Percentiles rank a stretch among this genome's conserved stretches.
These are phyloP conservation scores for Sambucus nigra DNA, from an alignment of 129 eudicot genomes.

Conservation along the genomic window DNA sequence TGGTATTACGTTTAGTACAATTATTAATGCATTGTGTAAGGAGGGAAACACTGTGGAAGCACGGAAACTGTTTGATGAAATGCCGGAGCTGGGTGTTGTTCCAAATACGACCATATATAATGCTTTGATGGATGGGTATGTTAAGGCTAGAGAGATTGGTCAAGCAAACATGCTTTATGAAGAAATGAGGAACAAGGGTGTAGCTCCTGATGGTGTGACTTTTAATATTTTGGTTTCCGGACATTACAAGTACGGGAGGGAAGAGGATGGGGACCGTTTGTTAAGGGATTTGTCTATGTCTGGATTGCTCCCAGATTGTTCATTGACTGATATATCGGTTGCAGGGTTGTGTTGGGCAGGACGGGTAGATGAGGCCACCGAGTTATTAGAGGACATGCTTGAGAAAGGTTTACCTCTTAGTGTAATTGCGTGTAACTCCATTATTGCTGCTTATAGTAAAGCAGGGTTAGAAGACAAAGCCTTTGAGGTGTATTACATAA, in stretches of 20 bases:
- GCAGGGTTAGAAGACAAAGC: slow-evolving; percentile 62
- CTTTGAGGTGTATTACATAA: slow-evolving; percentile 52
- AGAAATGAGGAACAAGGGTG: slow-evolving; percentile 60
- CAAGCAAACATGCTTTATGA: slow-evolving; percentile 51
- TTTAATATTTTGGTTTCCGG: slow-evolving; percentile 79
- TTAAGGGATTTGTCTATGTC: slow-evolving; percentile 33
- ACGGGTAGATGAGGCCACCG: slow-evolving; percentile 55
- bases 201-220: slow-evolving; percentile 72
- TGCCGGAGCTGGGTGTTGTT: slow-evolving; percentile 40
- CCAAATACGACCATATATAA: slow-evolving; percentile 53
- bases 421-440: slow-evolving; percentile 62
- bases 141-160: slow-evolving; percentile 61
- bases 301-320: slow-evolving; percentile 38
- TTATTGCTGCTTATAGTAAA: slow-evolving; percentile 67
- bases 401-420: slow-evolving; percentile 61
- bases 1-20: slow-evolving; percentile 41
- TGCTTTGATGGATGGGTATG: slow-evolving; percentile 78
- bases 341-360: slow-evolving; percentile 77
- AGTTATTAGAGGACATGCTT: slow-evolving; percentile 49
- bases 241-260: slow-evolving; percentile 52
- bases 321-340: slow-evolving; percentile 44
- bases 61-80: slow-evolving; percentile 43
- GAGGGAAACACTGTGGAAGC: slow-evolving; percentile 72
- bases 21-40: slow-evolving; percentile 59
- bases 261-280: slow-evolving; percentile 40